Base-by-base conservation (phyloP, 176 grass and related monocot genomes). In the Lolium rigidum region DNA sequence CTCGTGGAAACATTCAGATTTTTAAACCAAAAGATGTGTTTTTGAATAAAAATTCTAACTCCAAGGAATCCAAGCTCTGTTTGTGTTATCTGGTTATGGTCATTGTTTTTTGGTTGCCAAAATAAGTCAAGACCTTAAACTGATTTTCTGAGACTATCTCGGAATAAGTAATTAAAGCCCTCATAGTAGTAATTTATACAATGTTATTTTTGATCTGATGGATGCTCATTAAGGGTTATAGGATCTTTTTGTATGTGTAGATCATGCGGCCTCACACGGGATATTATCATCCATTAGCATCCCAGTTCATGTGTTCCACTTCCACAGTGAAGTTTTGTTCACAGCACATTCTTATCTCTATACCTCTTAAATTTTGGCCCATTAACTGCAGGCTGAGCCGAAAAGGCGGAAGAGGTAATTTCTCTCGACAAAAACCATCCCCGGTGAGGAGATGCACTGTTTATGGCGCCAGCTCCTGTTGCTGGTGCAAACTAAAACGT, bases 341-440 rank as follows among this genome's bases (percentile, higher is more conserved):
- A 50, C 15, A 24, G 44, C 22, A 57, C 3, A 72, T 43, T 62
- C 2, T 55, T 85, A 39, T 39, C 38, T 39, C 38, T 61, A 31
- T 84, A 63, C 10, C 13, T 70, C 28, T 39, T 59, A 0, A 79
- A 4, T 84, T 73, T 25, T 70, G 11, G 48, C 71, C 52, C 49
- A 59, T 69, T 31, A 70, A 60, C 58, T 87, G 88, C 81, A 97
- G 95, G 87, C 74, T 70, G 95, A 95, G 48, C 55, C 89, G 64
- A 97, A 97, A 68, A 91, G 87, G 82, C 78, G 85, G 74, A 97
- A 97, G 86, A 91, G 85, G 87, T 97, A 88, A 92, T 63, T 78
- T 69, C n/a, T 59, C 50, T 28, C n/a, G 14, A 41, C 10, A 60
- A 24, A 59, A 83, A 59, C 20, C 76, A 49, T 85, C 65, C 77